Conservation (phyloP, 352 stramenopile species). For the Phytophthora citrophthora region DNA sequence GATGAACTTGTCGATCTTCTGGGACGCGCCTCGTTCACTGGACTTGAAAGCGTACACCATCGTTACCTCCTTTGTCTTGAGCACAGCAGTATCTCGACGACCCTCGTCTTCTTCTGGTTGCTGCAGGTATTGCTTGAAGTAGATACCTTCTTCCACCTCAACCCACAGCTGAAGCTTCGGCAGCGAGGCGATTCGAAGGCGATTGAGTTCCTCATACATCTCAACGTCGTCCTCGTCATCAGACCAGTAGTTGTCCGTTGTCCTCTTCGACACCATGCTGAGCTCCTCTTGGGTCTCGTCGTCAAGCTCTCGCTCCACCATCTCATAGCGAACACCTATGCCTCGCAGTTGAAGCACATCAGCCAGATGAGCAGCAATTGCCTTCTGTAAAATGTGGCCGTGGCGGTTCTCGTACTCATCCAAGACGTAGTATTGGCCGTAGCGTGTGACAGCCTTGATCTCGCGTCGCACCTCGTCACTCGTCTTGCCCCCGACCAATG, state of each 20-base stretch:
- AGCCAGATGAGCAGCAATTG: constrained; percentile 42
- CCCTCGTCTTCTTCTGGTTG: constrained; percentile 5
- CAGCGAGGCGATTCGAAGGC: constrained; percentile 42
- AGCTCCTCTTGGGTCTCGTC: constrained; percentile 16
- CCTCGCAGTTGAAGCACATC: constrained; percentile 37
- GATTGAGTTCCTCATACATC: constrained; percentile 41
- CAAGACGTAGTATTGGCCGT: constrained; percentile 37
- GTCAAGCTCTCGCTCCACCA: constrained; percentile 41
- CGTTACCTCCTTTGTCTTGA: constrained; percentile 18
- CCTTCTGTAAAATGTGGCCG: constrained; percentile 52
- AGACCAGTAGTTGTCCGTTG: constrained; percentile 5
- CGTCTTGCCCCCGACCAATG: constrained; percentile 20
- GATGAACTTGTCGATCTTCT: constrained; percentile 51
- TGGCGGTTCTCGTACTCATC: constrained; percentile 37
- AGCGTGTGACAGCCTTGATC: constrained; percentile 34
- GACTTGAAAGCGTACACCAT: constrained; percentile 29
- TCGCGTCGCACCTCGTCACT: constrained; percentile 28
- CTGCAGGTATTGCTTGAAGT: constrained; percentile 30
- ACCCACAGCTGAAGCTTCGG: constrained; percentile 53
- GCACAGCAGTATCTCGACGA: constrained; percentile 1
- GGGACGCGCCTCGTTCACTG: constrained; percentile 25
- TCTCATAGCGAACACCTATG: constrained; percentile 44
- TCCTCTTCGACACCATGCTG: constrained; percentile 11
- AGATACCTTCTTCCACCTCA: constrained; percentile 35
- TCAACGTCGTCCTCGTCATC: constrained; percentile 25